Evolutionary conservation across 2,329 filamentous ascomycete genomes (phyloP).

Genomic region (Tolypocladium endophyticum): DNA sequence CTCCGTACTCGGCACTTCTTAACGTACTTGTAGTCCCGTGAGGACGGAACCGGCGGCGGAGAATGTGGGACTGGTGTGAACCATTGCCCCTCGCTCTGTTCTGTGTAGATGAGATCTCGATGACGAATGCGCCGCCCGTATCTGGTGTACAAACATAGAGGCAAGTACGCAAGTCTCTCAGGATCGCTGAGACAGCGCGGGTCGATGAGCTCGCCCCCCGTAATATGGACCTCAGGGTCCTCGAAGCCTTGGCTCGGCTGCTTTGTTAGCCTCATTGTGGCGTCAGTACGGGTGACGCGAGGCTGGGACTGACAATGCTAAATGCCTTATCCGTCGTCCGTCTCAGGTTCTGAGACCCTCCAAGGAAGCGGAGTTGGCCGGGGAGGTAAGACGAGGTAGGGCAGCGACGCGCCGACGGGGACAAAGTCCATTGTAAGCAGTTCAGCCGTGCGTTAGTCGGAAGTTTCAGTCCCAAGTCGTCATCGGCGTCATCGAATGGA

Average conservation of each 20-base stretch:
- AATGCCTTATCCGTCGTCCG: neutral
- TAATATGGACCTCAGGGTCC: neutral
- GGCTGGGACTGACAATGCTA: neutral
- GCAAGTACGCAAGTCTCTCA: neutral
- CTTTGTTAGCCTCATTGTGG: neutral
- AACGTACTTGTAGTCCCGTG: neutral
- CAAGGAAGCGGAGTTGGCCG: neutral
- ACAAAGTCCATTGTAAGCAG: neutral
- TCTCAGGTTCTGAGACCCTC: neutral
- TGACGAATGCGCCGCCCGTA: neutral
- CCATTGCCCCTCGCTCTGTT: neutral
- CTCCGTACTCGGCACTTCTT: neutral
- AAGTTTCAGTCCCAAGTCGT: neutral
- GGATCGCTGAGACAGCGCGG: neutral
- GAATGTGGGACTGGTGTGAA: neutral
- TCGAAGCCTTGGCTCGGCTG: neutral
- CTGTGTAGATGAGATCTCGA: neutral
- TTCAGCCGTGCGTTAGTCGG: neutral
- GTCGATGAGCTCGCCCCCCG: neutral
- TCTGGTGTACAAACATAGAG: neutral
- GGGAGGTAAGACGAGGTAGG: neutral
- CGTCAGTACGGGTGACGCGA: neutral
- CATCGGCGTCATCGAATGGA: neutral
- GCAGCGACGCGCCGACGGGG: neutral
- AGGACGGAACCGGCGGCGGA: neutral